phyloP scores from a whole-genome alignment of 2,329 filamentous ascomycete species.

The Pezicula carpinea region DNA sequence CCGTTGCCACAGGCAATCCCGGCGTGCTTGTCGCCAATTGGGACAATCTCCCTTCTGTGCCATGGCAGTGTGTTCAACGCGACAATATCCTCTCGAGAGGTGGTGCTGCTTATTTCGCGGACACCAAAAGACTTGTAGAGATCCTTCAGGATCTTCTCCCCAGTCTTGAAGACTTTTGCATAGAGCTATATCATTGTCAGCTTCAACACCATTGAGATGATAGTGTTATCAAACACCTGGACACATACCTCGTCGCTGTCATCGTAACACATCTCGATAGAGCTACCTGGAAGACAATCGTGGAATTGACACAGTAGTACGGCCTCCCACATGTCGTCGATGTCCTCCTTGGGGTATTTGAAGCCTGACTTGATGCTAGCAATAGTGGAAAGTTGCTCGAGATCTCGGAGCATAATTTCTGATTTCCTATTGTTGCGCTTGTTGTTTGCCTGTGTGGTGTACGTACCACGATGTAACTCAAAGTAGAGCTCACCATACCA shows the following conservation, averaged over 20 bases:
- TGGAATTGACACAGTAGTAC: slow-evolving; percentile 95
- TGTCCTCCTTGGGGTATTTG: slow-evolving; percentile 88
- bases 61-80: slow-evolving; percentile 86
- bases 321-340: slow-evolving; percentile 93
- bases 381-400: slow-evolving; percentile 83
- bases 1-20: slow-evolving; percentile 55
- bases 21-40: slow-evolving; percentile 49
- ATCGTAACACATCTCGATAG: slow-evolving; percentile 97
- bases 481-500: slow-evolving; percentile 99
- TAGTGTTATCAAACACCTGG: not conserved
- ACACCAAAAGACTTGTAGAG: slow-evolving; percentile 66
- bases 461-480: slow-evolving; percentile 93
- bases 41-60: slow-evolving; percentile 69
- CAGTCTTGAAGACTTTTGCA: slow-evolving; percentile 73
- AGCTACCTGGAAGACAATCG: slow-evolving; percentile 90
- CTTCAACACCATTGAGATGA: slow-evolving; percentile 3
- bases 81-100: slow-evolving; percentile 44
- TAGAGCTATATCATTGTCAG: slow-evolving; percentile 58
- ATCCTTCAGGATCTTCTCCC: slow-evolving; percentile 65
- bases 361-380: slow-evolving; percentile 72
- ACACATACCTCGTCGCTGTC: slow-evolving; percentile 72
- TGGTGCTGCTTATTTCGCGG: slow-evolving; percentile 37
- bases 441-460: slow-evolving; percentile 96
- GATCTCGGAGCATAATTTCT: slow-evolving; percentile 78
- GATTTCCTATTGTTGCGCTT: slow-evolving; percentile 88